phyloP scores from a whole-genome alignment of 2,329 filamentous ascomycete genomes.

The Dactylellina drechsleri region DNA sequence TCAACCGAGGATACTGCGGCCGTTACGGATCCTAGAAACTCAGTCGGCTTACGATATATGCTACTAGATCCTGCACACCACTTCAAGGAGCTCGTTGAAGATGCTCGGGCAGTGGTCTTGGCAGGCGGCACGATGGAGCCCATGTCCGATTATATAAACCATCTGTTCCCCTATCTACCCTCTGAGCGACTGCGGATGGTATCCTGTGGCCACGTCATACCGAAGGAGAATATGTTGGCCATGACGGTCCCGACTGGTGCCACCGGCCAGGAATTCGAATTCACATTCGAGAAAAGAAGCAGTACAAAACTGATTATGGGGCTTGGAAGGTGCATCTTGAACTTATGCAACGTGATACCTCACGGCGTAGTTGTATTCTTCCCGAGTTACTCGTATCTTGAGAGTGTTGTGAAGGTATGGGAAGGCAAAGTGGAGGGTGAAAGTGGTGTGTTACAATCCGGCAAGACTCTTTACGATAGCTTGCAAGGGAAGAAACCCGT shows the following conservation, averaged over 20 bases:
- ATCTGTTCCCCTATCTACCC: slow-evolving; percentile 81
- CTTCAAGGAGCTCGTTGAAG: slow-evolving; percentile 85
- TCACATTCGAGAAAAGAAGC: slow-evolving; percentile 82
- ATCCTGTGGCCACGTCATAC: slow-evolving; percentile 95
- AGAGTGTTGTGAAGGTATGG: slow-evolving; percentile 76
- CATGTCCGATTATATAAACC: slow-evolving; percentile 78
- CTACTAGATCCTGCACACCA: slow-evolving; percentile 90
- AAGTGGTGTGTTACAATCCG: slow-evolving; percentile 55
- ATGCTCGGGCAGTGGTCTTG: slow-evolving; percentile 85
- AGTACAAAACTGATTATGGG: slow-evolving; percentile 71
- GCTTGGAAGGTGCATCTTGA: slow-evolving; percentile 77
- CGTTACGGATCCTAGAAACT: slow-evolving; percentile 20
- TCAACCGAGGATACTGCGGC: slow-evolving; percentile 61
- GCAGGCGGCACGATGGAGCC: slow-evolving; percentile 98
- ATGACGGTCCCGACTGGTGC: slow-evolving; percentile 71
- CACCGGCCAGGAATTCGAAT: slow-evolving; percentile 74
- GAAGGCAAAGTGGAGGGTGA: slow-evolving; percentile 62
- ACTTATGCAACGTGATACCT: slow-evolving; percentile 77
- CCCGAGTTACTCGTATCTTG: slow-evolving; percentile 90
- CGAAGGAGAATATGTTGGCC: slow-evolving; percentile 80
- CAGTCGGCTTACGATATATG: slow-evolving; percentile 70
- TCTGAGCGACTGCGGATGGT: slow-evolving; percentile 76
- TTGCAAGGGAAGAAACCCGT: slow-evolving; percentile 69
- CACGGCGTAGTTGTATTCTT: slow-evolving; percentile 96
- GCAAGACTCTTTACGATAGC: slow-evolving; percentile 68